phyloP scores from a whole-genome alignment of 2,329 filamentous ascomycete species.

The Botryotinia globosa region DNA sequence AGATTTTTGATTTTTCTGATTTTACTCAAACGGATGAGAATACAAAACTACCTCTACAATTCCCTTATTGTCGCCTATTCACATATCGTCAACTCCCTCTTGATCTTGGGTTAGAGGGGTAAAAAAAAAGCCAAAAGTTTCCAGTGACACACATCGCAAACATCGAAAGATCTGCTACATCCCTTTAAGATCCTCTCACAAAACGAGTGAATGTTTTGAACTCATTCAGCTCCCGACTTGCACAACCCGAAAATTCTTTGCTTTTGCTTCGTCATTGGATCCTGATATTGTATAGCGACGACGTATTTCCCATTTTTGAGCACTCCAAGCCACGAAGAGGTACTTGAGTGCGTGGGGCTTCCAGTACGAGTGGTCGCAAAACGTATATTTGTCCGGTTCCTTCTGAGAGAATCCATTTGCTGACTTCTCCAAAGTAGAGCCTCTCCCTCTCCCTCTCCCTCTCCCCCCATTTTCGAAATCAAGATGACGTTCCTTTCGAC shows the following conservation, averaged over 20 bases:
- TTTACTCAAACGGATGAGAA: neutral
- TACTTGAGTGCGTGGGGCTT: neutral
- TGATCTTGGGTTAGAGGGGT: neutral
- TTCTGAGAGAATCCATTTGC: neutral
- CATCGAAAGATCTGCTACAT: neutral
- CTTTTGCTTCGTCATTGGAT: neutral
- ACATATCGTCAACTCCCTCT: neutral
- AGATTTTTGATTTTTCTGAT: neutral
- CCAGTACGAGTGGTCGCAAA: neutral
- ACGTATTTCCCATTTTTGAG: neutral
- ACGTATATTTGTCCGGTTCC: neutral
- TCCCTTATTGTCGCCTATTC: neutral
- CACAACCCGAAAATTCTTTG: neutral
- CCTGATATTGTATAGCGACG: neutral
- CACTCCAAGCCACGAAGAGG: neutral
- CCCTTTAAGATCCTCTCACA: neutral
- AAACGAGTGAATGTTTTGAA: neutral
- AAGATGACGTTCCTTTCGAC: slow-evolving; percentile 34
- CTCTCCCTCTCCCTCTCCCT: neutral
- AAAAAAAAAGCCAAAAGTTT: slow-evolving; percentile 2
- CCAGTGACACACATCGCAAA: neutral
- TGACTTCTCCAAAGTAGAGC: slow-evolving; percentile 8
- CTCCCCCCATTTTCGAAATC: neutral
- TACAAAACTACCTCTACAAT: too few species aligned
- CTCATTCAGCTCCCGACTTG: neutral